These are phyloP conservation scores for Annulohypoxylon bovei DNA, from an alignment of 495 filamentous ascomycete genomes.

Conservation along the genomic window DNA sequence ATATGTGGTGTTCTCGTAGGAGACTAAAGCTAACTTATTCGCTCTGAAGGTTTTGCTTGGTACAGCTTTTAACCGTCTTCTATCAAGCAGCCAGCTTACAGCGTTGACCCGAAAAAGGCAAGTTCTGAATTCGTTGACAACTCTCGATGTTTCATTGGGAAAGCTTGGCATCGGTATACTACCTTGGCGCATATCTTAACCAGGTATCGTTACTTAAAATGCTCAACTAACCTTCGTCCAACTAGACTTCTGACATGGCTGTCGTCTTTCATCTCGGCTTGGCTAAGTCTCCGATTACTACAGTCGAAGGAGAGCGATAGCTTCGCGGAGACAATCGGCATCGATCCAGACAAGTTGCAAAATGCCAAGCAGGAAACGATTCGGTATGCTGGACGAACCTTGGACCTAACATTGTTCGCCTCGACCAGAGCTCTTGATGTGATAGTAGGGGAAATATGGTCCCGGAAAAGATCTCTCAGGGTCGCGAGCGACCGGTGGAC, in stretches of 20 bases:
- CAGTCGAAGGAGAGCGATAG: conserved; percentile 56
- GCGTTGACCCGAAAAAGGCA: conserved; percentile 39
- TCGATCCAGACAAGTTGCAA: conserved; percentile 33
- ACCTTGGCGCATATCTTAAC: conserved; percentile 19
- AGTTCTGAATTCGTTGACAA: conserved; percentile 26
- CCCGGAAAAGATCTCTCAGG: conserved; percentile 52
- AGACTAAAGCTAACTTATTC: conserved; percentile 26
- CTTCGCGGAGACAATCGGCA: conserved; percentile 49
- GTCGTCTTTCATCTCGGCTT: conserved; percentile 61
- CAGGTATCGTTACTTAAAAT: conserved; percentile 14
- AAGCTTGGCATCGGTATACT: conserved; percentile 38
- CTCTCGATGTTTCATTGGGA: conserved; percentile 29
- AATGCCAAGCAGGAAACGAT: conserved; percentile 45
- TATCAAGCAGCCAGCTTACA: conserved; percentile 23
- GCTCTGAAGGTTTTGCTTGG: conserved; percentile 32
- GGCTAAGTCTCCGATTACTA: conserved; percentile 59
- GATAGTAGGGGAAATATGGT: conserved; percentile 73
- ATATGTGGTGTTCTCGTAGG: background rate
- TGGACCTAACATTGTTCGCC: conserved; percentile 89
- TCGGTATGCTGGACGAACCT: conserved; percentile 75
- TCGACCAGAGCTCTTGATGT: conserved; percentile 79
- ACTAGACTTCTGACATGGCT: conserved; percentile 58
- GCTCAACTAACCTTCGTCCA: conserved; percentile 25
- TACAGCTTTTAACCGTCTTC: conserved; percentile 26
- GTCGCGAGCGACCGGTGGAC: conserved; percentile 59